Evolutionary conservation across 192 early-diverging fungal species (phyloP).

Genomic region (Tieghemiomyces parasiticus): DNA sequence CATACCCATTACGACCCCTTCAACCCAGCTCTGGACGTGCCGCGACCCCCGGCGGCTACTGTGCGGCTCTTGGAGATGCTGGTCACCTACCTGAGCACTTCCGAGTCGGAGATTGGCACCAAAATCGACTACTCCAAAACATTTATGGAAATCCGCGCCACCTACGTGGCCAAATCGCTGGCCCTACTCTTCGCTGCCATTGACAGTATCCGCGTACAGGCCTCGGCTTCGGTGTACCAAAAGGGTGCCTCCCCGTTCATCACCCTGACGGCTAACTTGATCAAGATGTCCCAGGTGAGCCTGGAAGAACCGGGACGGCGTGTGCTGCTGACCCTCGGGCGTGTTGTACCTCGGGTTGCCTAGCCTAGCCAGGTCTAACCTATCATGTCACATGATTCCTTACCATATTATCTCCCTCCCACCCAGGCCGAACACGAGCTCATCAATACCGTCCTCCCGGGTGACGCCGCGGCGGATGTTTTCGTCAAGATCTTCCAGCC

Average conservation of each 20-base stretch:
- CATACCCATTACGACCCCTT: no score
- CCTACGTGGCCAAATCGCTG: conserved; percentile 29
- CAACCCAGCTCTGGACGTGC: conserved; percentile 22
- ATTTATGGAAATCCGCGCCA: conserved; percentile 23
- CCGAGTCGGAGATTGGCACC: conserved; percentile 31
- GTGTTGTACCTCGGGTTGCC: no score
- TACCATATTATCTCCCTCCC: no score
- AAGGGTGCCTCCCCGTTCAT: conserved; percentile 27
- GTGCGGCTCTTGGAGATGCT: conserved; percentile 32
- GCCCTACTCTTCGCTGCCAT: conserved; percentile 25
- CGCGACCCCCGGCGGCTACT: conserved; percentile 27
- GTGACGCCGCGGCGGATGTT: conserved; percentile 23
- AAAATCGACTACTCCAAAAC: conserved; percentile 26
- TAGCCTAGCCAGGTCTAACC: no score
- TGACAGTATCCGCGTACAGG: conserved; percentile 24
- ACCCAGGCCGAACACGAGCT: conserved; percentile 28
- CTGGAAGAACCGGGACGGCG: no score
- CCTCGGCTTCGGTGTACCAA: conserved; percentile 31
- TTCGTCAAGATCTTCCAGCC: conserved; percentile 19
- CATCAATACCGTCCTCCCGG: conserved; percentile 28
- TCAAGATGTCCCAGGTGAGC: conserved; percentile 25
- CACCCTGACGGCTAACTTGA: conserved; percentile 24
- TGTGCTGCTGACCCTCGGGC: no score
- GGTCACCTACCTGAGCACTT: conserved; percentile 29
- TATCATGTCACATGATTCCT: no score